phyloP scores from a whole-genome alignment of 257 asterid species.

The Voacanga thouarsii region DNA sequence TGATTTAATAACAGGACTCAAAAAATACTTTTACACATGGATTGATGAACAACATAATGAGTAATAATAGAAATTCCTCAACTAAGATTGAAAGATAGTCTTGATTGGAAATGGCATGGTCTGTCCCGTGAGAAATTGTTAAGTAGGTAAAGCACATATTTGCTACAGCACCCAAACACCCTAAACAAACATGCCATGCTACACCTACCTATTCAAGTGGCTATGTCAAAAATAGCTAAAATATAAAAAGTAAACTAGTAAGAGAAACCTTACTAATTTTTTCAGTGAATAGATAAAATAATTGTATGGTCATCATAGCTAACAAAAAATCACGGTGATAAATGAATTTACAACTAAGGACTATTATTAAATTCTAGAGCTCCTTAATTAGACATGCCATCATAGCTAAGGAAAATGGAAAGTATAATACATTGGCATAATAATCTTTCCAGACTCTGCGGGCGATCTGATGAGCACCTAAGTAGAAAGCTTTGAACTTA shows the following conservation, averaged over 20 bases:
- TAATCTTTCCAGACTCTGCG: conserved; percentile 95
- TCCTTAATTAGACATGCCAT: background rate
- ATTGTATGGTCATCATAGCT: background rate
- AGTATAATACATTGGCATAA: conserved; percentile 64
- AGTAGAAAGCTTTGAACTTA: conserved; percentile 87
- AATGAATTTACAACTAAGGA: no score
- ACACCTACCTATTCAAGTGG: background rate
- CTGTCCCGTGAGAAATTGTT: no score
- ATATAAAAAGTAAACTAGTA: background rate
- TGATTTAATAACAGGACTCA: background rate
- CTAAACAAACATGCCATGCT: background rate
- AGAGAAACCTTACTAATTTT: background rate
- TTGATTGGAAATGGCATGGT: background rate
- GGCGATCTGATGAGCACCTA: conserved; percentile 95
- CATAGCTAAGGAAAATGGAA: background rate
- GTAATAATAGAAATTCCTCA: background rate
- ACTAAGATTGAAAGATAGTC: no score
- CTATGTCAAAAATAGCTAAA: background rate
- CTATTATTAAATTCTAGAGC: background rate
- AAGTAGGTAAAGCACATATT: background rate
- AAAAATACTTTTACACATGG: background rate
- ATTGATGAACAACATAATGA: background rate
- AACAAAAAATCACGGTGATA: background rate
- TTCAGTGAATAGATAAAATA: background rate
- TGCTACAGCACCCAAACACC: background rate